Conservation (phyloP, 2,329 filamentous ascomycete species). For the Leptosphaerulina australis region DNA sequence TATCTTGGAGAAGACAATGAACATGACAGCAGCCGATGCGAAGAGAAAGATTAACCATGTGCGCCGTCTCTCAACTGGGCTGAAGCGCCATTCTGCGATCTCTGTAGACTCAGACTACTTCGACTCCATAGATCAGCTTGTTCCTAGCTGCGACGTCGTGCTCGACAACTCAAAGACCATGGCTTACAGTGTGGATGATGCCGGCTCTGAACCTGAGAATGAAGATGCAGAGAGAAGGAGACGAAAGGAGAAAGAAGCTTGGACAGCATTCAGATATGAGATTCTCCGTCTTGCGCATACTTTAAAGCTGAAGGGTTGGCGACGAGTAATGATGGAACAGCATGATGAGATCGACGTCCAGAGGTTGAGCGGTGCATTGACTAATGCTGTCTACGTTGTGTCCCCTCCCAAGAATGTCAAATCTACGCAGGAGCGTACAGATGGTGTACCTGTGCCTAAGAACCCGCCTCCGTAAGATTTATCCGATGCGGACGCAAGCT, state of each 20-base stretch:
- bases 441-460: conserved; percentile 46
- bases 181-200: conserved; percentile 68
- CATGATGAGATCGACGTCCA: conserved; percentile 73
- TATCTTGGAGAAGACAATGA: conserved; percentile 74
- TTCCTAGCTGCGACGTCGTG: conserved; percentile 81
- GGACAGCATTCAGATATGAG: conserved; percentile 88
- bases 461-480: conserved; percentile 60
- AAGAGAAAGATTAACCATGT: conserved; percentile 39
- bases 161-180: conserved; percentile 92
- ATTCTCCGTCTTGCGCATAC: conserved; percentile 90
- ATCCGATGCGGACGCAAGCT: background rate
- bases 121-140: conserved; percentile 77
- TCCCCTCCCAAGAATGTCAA: conserved; percentile 73
- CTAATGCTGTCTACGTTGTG: conserved; percentile 96
- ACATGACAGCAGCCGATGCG: conserved; percentile 43
- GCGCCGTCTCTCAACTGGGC: conserved; percentile 39
- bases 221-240: conserved; percentile 53
- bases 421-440: conserved; percentile 45
- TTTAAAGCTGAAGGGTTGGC: conserved; percentile 88
- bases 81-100: conserved; percentile 56
- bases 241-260: conserved; percentile 74
- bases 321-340: conserved; percentile 74
- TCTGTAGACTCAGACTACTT: conserved; percentile 86
- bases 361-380: conserved; percentile 86
- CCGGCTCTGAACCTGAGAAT: conserved; percentile 55